These are phyloP conservation scores for Lipomyces mesembrius DNA, from an alignment of 805 yeast species.

Conservation along the genomic window DNA sequence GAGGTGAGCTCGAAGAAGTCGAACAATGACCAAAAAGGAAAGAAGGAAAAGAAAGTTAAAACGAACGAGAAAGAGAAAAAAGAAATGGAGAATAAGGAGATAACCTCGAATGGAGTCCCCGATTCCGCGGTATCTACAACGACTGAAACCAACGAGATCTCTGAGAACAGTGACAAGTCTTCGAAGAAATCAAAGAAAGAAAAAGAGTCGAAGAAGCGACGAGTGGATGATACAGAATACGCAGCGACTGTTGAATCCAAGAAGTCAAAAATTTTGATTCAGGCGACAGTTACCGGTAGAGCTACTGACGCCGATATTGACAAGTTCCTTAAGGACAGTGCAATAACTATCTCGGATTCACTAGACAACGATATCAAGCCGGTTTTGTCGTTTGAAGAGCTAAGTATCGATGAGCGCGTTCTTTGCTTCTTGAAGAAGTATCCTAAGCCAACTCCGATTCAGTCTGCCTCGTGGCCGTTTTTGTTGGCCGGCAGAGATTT, in stretches of 20 bases:
- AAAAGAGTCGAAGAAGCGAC: conserved; percentile 48
- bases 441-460: conserved; percentile 94
- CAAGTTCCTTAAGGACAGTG: conserved; percentile 68
- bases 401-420: conserved; percentile 60
- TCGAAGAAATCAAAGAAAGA: conserved; percentile 38
- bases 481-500: conserved; percentile 79
- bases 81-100: conserved; percentile 42
- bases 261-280: conserved; percentile 13
- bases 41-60: conserved; percentile 44
- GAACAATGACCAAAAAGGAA: conserved; percentile 41
- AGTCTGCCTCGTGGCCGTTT: conserved; percentile 93
- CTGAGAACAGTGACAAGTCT: conserved; percentile 9
- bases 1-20: conserved; percentile 39
- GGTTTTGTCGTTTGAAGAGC: conserved; percentile 65
- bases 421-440: conserved; percentile 68
- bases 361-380: conserved; percentile 62
- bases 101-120: conserved; percentile 39
- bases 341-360: conserved; percentile 79
- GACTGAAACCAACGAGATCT: conserved; percentile 43
- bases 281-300: conserved; percentile 47
- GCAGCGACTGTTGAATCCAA: conserved; percentile 40
- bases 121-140: conserved; percentile 22
- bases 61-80: conserved; percentile 42
- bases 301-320: conserved; percentile 61
- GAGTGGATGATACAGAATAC: conserved; percentile 48